Evolutionary conservation across 208 protist genomes (phyloP), one percentile per base, ranked within the genome.

Genomic region (Kentomonas sorsogonicus): DNA sequence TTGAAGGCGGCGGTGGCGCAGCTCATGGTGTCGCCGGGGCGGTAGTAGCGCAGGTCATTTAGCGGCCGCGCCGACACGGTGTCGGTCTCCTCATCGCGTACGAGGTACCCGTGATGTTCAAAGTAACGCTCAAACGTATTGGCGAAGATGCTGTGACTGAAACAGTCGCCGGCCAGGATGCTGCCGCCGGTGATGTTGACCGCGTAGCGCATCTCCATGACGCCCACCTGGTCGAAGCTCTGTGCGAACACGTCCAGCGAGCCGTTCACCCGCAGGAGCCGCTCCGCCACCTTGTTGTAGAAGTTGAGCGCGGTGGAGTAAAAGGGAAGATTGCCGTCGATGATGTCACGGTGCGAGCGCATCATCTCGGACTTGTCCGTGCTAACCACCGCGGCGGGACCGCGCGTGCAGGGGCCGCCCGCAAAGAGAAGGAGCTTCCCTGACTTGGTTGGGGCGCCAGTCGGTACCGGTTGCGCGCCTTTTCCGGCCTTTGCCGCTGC

Each of bases 261-360:
- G 67, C 97, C 90, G 31, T 97, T 88, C 18, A 87, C 83, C n/a
- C 54, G 53, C 15, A 82, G 86, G 18, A 97, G 69, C 20, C 93
- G 72, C 47, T 79, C 48, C 40, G 91, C 95, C 0, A 99, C 69
- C 1, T 50, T 66, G 29, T 82, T 77, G 82, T 98, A 99, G 66
- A 97, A 96, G 63, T 79, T 53, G 29, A 66, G 71, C 1, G 85
- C 79, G 46, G 60, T 80, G 3, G 72, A 60, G 69, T 87, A 94
- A 72, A 82, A 83, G 11, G 81, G 78, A 5, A 79, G 83, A 30
- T 87, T 70, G 40, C 74, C 86, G 11, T 83, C 83, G 54, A 93
- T 86, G 59, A 99, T 96, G 70, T 99, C 98, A 45, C 88, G 79
- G 59, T 99, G 97, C 39, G 92, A 95, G 34, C 98, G 89, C 62